Percentiles rank a stretch among this genome's conserved stretches.
phyloP scores from a whole-genome alignment of 179 eudicot genomes.

The Dionaea muscipula region DNA sequence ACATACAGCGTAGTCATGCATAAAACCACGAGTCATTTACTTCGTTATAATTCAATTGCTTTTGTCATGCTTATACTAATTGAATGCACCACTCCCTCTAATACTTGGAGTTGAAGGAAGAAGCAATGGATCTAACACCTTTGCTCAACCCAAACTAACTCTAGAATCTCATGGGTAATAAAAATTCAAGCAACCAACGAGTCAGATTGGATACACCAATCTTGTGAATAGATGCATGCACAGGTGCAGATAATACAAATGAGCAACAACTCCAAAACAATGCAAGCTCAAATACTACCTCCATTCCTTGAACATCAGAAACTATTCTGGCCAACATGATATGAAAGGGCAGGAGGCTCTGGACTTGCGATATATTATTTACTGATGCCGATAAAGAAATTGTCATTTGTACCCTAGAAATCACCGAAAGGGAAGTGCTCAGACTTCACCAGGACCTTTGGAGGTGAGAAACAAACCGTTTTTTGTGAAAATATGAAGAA shows the following conservation, averaged over 20 bases:
- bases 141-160: too few relatives aligned
- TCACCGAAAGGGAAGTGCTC: constrained; percentile 5
- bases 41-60: too few relatives aligned
- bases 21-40: too few relatives aligned
- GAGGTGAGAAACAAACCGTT: too few relatives aligned
- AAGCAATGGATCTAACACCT: too few relatives aligned
- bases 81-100: too few relatives aligned
- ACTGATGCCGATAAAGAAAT: constrained; percentile 41
- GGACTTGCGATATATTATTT: constrained; percentile 36
- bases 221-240: neutral
- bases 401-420: constrained; percentile 55
- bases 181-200: neutral
- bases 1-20: too few relatives aligned
- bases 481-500: neutral
- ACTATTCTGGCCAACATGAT: constrained; percentile 59
- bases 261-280: constrained; percentile 3
- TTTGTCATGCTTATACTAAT: too few relatives aligned
- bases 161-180: too few relatives aligned
- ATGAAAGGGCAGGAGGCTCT: constrained; percentile 47
- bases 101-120: too few relatives aligned
- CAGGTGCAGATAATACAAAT: constrained; percentile 7
- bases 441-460: too few relatives aligned
- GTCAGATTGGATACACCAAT: neutral
- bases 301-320: constrained; percentile 27
- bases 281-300: constrained; percentile 30